Conservation (phyloP, 1,139 yeast species). For the Magnusiomyces starmeri region DNA sequence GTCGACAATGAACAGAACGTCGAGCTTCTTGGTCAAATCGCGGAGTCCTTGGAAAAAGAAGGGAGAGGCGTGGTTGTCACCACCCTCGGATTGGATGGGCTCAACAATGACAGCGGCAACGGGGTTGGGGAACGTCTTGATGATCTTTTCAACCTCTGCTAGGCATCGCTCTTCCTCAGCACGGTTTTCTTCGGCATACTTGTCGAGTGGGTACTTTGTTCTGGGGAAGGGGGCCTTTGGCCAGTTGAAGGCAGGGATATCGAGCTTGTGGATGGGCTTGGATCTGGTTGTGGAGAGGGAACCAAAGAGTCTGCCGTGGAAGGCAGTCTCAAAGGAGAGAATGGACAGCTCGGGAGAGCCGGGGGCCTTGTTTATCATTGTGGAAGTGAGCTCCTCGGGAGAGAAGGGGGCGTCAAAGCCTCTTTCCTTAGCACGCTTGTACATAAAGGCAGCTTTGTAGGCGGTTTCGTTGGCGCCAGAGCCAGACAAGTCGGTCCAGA, state of each 20-base stretch:
- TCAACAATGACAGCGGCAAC: constrained; percentile 72
- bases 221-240: constrained; percentile 79
- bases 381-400: constrained; percentile 50
- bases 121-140: constrained; percentile 53
- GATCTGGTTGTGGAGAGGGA: constrained; percentile 72
- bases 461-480: constrained; percentile 83
- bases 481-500: constrained; percentile 74
- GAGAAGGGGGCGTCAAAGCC: constrained; percentile 44
- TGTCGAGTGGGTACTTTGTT: constrained; percentile 64
- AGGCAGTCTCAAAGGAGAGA: constrained; percentile 63
- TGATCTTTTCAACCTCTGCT: constrained; percentile 47
- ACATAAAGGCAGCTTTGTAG: constrained; percentile 75
- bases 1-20: constrained; percentile 64
- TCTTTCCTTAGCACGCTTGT: constrained; percentile 59
- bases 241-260: constrained; percentile 80
- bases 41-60: constrained; percentile 73
- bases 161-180: constrained; percentile 65
- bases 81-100: constrained; percentile 84
- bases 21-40: constrained; percentile 59
- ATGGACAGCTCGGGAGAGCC: constrained; percentile 70
- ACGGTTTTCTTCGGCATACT: constrained; percentile 47
- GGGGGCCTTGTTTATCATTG: constrained; percentile 63
- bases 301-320: constrained; percentile 82
- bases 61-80: constrained; percentile 75
- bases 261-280: constrained; percentile 77